Base-by-base conservation (phyloP, 306 rosid genomes). In the Macrotyloma uniflorum region DNA sequence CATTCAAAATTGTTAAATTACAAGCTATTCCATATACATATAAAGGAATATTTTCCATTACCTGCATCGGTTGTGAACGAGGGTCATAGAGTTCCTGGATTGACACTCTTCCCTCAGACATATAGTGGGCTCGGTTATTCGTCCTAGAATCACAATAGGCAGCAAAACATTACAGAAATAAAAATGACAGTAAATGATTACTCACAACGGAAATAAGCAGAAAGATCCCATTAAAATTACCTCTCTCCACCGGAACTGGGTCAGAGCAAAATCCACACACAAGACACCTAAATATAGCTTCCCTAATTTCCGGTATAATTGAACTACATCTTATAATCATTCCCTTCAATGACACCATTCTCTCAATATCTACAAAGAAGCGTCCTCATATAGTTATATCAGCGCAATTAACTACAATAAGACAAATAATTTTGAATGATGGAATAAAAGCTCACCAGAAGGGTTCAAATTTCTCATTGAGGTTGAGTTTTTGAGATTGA, bases 31-130 rank as follows among this genome's bases (percentile, higher is more conserved):
- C 5, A 59, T 22, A 33, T 5, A 49, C 22, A 49, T 51, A 54
- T 42, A 79, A 79, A 20, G 1, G 28, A 26, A 13, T 24, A 0
- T 24, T 11, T 42, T 14, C 35, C 38, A 26, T 68, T 86, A 95
- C 99, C 92, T 91, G 98, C 99, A 95, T 72, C 98, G 85, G 68
- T 95, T 95, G 84, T 95, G 99, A 80, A 95, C 89, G 53, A 93
- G 89, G 58, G 97, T 76, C 99, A 95, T 93, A 63, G 99, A 88
- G 85, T 93, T 88, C 80, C 83, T 91, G 69, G 99, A 91, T 76
- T 92, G 92, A 82, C 99, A 95, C 67, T 95, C 99, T 59, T 92
- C 98, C 83, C 90, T 95, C 90, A 86, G 30, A 87, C 99, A 95
- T 59, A 71, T 20, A 4, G 79, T 81, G 23, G 99, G 99, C 72